phyloP scores from a whole-genome alignment of 768 basidiomycete genomes.

The Pleurotus tuber-regium region DNA sequence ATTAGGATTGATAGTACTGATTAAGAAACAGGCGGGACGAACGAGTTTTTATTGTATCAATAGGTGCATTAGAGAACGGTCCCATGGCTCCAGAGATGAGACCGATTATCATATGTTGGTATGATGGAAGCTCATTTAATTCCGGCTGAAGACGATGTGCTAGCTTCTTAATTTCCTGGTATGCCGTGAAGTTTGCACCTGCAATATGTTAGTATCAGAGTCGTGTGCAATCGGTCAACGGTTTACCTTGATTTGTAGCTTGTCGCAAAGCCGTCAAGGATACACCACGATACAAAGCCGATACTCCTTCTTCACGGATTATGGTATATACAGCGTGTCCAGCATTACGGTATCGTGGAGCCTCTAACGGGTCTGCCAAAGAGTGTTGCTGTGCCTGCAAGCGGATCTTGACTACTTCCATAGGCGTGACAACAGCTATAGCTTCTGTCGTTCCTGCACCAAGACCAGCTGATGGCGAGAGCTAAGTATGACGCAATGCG shows the following conservation, averaged over 20 bases:
- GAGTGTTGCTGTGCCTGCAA: conserved; percentile 98
- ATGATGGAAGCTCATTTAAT: conserved; percentile 78
- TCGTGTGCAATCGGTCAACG: not conserved
- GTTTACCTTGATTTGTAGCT: conserved; percentile 92
- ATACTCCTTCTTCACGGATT: conserved; percentile 84
- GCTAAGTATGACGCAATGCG: not conserved
- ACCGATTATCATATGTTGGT: conserved; percentile 94
- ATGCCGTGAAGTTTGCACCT: conserved; percentile 97
- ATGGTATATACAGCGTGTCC: conserved; percentile 96
- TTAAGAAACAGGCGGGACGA: conserved; percentile 25
- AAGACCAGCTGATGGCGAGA: conserved; percentile 66
- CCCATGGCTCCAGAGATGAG: conserved; percentile 97
- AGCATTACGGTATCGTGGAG: conserved; percentile 93
- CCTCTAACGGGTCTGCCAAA: conserved; percentile 90
- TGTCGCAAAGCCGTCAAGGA: conserved; percentile 90
- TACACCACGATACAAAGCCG: conserved; percentile 89
- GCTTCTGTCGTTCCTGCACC: conserved; percentile 97
- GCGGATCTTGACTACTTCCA: conserved; percentile 99
- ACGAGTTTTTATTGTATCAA: conserved; percentile 95
- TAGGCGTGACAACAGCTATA: conserved; percentile 91
- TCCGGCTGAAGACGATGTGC: conserved; percentile 79
- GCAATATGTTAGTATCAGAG: not conserved
- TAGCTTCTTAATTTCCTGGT: conserved; percentile 92
- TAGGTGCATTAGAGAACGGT: conserved; percentile 96
- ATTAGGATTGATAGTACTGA: not conserved